Base-by-base conservation (phyloP, 2,329 filamentous ascomycete genomes). In the Alternaria sp. region DNA sequence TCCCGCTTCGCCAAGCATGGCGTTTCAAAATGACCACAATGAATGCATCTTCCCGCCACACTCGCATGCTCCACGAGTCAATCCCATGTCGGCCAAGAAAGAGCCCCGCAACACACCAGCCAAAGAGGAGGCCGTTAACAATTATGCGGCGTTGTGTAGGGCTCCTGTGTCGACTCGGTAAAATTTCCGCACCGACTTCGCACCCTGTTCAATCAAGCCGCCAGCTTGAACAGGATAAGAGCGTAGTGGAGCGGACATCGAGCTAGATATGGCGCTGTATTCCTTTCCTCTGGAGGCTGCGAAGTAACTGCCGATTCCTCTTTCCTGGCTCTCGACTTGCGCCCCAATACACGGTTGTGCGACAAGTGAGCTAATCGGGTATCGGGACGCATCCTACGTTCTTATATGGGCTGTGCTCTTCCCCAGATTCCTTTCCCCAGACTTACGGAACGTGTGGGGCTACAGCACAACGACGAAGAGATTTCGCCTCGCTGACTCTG, bases 81-180 rank as follows among this genome's bases (percentile, higher is more conserved):
- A 66, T 51, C 69, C 71, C 62, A 38, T 69, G 71, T 32, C 61
- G 51, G 75, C 75, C 75, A 77, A 77, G 74, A 34, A 51, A 34
- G 51, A 56, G 65, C 73, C 73, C 74, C 72, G 70, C 74, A 73
- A 63, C 26, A 49, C 28, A 32, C 59, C 62, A 63, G 61, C 61
- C 68, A 67, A 57, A 60, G 59, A 58, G 42, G 63, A 34, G 47
- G 63, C 66, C 62, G 65, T 69, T 70, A 44, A n/a, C 26, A 38
- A 38, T 32, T 60, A 61, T 65, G 66, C 52, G 61, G 58, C 59
- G 44, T 57, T 49, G 41, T 52, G 38, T 60, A 52, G 52, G 52
- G 54, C 55, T 56, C 39, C 49, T 63, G 57, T 69, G 59, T 75
- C 71, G 73, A 64, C 48, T 72, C 72, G 72, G 61, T 68, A 71